Percentiles rank a stretch among this genome's conserved stretches.
Conservation (phyloP, 768 basidiomycete genomes). For the Royoungia palumana region DNA sequence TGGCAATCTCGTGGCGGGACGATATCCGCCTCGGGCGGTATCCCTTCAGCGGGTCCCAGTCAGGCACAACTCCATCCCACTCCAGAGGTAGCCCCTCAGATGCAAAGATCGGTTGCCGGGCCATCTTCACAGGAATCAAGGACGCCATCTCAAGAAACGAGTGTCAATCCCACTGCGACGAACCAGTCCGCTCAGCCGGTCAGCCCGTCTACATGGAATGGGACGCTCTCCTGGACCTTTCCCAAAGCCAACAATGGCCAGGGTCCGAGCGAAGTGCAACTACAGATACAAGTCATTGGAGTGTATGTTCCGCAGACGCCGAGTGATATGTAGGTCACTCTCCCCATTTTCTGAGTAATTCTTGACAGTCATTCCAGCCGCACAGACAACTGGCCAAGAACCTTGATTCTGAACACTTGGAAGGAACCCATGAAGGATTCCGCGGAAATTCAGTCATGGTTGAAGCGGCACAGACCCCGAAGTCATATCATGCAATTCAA, state of each 20-base stretch:
- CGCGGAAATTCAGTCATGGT: constrained; percentile 46
- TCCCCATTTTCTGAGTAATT: neutral
- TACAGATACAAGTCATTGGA: constrained; percentile 33
- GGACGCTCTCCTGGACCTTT: constrained; percentile 43
- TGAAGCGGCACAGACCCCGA: constrained; percentile 34
- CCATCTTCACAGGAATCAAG: constrained; percentile 18
- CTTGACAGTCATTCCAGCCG: constrained; percentile 36
- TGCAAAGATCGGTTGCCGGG: constrained; percentile 39
- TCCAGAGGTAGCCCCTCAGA: constrained; percentile 36
- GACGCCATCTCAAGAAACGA: constrained; percentile 11
- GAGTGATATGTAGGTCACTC: constrained; percentile 33
- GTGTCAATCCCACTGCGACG: neutral
- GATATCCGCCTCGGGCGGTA: constrained; percentile 1
- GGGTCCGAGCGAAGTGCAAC: constrained; percentile 36
- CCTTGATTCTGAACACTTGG: constrained; percentile 40
- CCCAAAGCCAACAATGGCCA: constrained; percentile 31
- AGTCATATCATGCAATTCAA: constrained; percentile 42
- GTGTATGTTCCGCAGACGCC: constrained; percentile 17
- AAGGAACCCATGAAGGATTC: constrained; percentile 40
- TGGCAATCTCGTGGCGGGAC: constrained; percentile 28
- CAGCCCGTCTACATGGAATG: constrained; percentile 41
- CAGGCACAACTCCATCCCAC: constrained; percentile 8
- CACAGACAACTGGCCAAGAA: constrained; percentile 51
- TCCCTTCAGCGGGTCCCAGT: constrained; percentile 14
- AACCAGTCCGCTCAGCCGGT: constrained; percentile 2